Base-by-base conservation (phyloP, 1,284 basidiomycete species). In the Cerioporus squamosus region DNA sequence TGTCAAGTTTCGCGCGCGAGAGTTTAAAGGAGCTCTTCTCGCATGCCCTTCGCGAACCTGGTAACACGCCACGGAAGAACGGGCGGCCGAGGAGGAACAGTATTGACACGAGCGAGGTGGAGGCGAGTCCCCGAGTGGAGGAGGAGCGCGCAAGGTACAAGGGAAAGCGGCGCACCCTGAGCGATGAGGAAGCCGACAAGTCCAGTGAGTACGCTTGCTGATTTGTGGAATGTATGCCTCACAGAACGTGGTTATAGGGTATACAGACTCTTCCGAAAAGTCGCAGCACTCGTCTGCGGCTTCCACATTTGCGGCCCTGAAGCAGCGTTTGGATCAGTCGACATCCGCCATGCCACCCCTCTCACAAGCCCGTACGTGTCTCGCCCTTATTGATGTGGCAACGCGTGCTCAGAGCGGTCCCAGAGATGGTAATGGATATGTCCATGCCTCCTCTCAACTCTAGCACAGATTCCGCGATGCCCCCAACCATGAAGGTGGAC, bases 101-200 rank as follows among this genome's bases (percentile, higher is more conserved):
- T 69, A 77, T 87, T 46, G 85, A 85, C 66, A 69, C 72, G 9
- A 87, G 86, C 63, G 85, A 86, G 54, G 81, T 83, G 38, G 86
- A 89, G 55, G 75, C 78, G 15, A 85, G 77, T 46, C 84, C 86
- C 40, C 74, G 75, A 60, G 71, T 80, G 38, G 68, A 75, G 33
- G 74, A 76, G 65, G 77, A 80, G 55, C 74, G 79, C 53, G 72
- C 72, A n/a, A 76, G 72, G 59, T 74, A 74, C 63, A 84, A 79
- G 70, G 79, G 78, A 9, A 83, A 85, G 63, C 75, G 81, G 54
- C 79, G 75, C 63, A 88, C 85, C 66, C 60, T 86, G 63, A 89
- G 87, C 64, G 89, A 91, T 59, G 88, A 90, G 64, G 89, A 90
- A 66, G 70, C 75, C 12, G 87, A 87, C 44, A 81, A 78, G 40